phyloP scores from a whole-genome alignment of 306 rosid genomes.

The Cucumis hystrix region DNA sequence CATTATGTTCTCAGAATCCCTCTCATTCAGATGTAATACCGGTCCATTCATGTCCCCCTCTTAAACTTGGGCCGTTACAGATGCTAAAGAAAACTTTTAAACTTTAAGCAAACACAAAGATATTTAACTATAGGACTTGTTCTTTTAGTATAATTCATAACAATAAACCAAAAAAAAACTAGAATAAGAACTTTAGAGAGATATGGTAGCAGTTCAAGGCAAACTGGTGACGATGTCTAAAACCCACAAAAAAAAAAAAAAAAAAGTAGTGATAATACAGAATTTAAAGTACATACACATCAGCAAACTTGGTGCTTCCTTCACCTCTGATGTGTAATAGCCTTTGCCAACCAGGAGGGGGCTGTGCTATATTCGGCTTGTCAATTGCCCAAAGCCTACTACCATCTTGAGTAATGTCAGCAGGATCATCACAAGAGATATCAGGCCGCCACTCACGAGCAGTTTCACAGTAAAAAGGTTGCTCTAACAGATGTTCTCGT shows the following conservation, averaged over 20 bases:
- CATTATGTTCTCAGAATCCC: no score
- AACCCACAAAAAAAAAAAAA: neutral
- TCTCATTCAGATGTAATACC: no score
- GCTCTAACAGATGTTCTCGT: conserved; percentile 62
- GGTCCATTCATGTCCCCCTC: no score
- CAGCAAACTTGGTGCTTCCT: conserved; percentile 89
- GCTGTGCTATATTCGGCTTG: conserved; percentile 84
- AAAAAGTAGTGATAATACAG: neutral
- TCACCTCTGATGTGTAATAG: conserved; percentile 70
- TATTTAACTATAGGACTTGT: neutral
- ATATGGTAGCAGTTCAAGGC: neutral
- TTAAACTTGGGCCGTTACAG: no score
- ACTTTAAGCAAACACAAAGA: neutral
- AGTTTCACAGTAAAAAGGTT: conserved; percentile 56
- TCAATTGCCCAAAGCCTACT: conserved; percentile 93
- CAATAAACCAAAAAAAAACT: neutral
- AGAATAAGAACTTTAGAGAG: neutral
- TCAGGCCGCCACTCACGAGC: conserved; percentile 81
- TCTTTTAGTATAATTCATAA: neutral
- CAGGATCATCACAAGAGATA: conserved; percentile 70
- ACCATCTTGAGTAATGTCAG: conserved; percentile 78
- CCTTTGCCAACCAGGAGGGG: conserved; percentile 88
- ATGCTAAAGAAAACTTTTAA: neutral
- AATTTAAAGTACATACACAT: conserved; percentile 43
- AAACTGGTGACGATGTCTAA: neutral